These are phyloP conservation scores for Cymodocea nodosa DNA, from an alignment of 116 monocot species.

Conservation along the genomic window DNA sequence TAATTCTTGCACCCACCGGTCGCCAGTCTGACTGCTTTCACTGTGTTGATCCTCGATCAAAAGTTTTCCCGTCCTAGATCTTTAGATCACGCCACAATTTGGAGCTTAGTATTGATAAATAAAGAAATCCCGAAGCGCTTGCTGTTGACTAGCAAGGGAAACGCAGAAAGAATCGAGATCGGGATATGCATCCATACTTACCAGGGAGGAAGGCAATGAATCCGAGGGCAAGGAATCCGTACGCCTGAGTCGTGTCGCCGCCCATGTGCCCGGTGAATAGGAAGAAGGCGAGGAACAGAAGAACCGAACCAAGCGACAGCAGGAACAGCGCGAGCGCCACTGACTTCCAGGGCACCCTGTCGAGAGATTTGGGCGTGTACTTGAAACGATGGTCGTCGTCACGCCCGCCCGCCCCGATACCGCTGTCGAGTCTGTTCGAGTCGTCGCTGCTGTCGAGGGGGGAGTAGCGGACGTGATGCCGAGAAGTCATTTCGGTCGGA, in stretches of 20 bases:
- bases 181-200: slow-evolving; percentile 7
- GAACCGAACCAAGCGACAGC: slow-evolving; percentile 48
- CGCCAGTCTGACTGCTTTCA: too few relatives aligned
- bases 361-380: slow-evolving; percentile 51
- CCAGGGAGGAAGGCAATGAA: slow-evolving; percentile 86
- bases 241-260: slow-evolving; percentile 63
- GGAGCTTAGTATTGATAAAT: too few relatives aligned
- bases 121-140: neutral
- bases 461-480: slow-evolving; percentile 33
- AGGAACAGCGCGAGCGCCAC: slow-evolving; percentile 72
- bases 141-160: neutral
- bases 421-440: slow-evolving; percentile 9
- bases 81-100: too few relatives aligned
- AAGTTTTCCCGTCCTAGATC: too few relatives aligned
- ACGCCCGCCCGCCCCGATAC: neutral
- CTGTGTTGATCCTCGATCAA: too few relatives aligned
- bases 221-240: slow-evolving; percentile 61
- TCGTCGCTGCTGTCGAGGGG: slow-evolving; percentile 33
- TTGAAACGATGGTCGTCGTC: slow-evolving; percentile 45
- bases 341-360: slow-evolving; percentile 82
- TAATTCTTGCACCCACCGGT: too few relatives aligned
- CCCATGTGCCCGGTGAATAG: slow-evolving; percentile 77
- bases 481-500: slow-evolving; percentile 34
- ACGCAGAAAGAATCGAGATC: neutral
- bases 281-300: slow-evolving; percentile 64